Percentiles rank a stretch among this genome's conserved stretches.
phyloP scores from a whole-genome alignment of 352 stramenopile species.

The Phytopythium delawarense region DNA sequence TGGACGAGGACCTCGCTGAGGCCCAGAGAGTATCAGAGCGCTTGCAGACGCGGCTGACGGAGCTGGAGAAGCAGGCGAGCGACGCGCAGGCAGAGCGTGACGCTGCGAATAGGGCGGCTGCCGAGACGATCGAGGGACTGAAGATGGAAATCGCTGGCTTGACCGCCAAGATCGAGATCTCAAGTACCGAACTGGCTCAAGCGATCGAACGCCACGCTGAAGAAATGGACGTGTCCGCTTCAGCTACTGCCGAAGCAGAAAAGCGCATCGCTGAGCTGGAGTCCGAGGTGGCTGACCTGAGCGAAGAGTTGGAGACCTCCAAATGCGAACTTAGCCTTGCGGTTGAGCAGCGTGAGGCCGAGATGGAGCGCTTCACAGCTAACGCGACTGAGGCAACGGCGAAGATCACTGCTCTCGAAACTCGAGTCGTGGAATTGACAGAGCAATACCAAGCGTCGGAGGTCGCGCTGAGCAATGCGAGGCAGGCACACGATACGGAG shows the following conservation, averaged over 20 bases:
- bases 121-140: background rate
- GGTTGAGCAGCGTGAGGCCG: slow-evolving; percentile 8
- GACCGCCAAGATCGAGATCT: background rate
- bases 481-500: background rate
- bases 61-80: background rate
- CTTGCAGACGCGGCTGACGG: background rate
- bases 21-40: background rate
- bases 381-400: slow-evolving; percentile 6
- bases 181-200: slow-evolving; percentile 1
- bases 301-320: slow-evolving; percentile 12
- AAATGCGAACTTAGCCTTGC: slow-evolving; percentile 13
- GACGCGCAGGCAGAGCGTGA: background rate
- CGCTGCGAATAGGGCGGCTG: background rate
- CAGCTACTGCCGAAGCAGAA: background rate
- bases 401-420: slow-evolving; percentile 16
- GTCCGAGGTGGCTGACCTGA: background rate
- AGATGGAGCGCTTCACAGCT: slow-evolving; percentile 10
- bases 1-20: background rate
- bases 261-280: slow-evolving; percentile 8
- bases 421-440: slow-evolving; percentile 17
- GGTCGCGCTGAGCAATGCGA: slow-evolving; percentile 1
- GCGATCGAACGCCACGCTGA: background rate
- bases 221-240: background rate
- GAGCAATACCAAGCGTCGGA: slow-evolving; percentile 7
- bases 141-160: background rate